These are phyloP conservation scores for Yarrowia sp. DNA, from an alignment of 805 yeast genomes.

Conservation along the genomic window DNA sequence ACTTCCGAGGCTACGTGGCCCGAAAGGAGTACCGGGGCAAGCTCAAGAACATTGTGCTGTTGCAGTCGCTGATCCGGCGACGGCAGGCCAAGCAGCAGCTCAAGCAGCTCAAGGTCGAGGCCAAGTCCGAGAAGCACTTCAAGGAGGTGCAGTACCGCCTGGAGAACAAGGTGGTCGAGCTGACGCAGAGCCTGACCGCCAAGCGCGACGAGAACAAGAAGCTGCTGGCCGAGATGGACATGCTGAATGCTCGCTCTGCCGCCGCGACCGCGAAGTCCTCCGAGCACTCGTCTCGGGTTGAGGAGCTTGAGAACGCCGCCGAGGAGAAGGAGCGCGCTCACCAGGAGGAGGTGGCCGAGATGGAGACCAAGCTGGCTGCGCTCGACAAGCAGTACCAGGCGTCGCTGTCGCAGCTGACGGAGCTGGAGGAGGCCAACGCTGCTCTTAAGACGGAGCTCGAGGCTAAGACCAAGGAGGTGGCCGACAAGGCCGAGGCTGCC, in stretches of 20 bases:
- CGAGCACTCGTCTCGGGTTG: constrained; percentile 20
- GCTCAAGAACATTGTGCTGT: constrained; percentile 57
- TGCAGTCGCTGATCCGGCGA: constrained; percentile 79
- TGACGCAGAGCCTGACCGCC: constrained; percentile 77
- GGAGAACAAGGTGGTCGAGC: constrained; percentile 96
- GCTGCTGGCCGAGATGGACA: constrained; percentile 58
- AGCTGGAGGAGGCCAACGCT: constrained; percentile 22
- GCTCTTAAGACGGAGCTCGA: constrained; percentile 22
- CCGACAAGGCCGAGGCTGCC: constrained; percentile 8
- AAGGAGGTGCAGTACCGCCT: constrained; percentile 88
- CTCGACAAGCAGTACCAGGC: constrained; percentile 36
- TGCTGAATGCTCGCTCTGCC: constrained; percentile 29
- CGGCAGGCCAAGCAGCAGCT: constrained; percentile 67
- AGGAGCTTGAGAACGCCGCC: constrained; percentile 36
- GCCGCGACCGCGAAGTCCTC: constrained; percentile 27
- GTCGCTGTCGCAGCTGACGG: constrained; percentile 32
- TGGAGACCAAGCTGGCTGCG: constrained; percentile 31
- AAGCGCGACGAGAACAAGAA: constrained; percentile 80
- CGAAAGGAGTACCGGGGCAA: constrained; percentile 51
- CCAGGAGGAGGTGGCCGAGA: constrained; percentile 29
- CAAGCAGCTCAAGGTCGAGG: constrained; percentile 69
- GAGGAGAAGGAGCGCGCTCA: constrained; percentile 31
- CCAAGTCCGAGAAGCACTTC: constrained; percentile 84
- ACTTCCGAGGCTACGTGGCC: constrained; percentile 66
- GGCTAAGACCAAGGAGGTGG: constrained; percentile 27